phyloP scores from a whole-genome alignment of 2,329 filamentous ascomycete species.

The Rhytidhysteron rufulum region DNA sequence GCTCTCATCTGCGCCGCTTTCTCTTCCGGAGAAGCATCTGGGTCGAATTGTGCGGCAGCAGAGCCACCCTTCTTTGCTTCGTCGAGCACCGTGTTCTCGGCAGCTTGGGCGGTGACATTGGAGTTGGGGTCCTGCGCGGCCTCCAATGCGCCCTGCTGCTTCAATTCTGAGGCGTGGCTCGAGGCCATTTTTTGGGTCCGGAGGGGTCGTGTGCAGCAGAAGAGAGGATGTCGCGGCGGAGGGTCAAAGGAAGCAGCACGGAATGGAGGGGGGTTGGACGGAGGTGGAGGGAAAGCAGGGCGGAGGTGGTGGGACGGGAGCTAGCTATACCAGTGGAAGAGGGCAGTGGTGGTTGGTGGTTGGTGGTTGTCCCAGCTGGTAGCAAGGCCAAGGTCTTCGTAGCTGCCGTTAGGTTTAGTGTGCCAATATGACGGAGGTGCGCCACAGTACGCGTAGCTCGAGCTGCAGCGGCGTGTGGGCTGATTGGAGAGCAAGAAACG shows the following conservation, averaged over 20 bases:
- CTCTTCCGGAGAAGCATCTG: constrained; percentile 75
- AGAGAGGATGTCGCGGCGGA: not conserved
- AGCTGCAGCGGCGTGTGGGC: too few species aligned
- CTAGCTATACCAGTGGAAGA: too few species aligned
- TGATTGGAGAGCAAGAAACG: too few species aligned
- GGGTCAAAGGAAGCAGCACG: not conserved
- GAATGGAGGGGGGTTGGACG: not conserved
- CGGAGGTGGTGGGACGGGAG: constrained; percentile 1
- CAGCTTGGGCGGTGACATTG: constrained; percentile 63
- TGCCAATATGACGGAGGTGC: too few species aligned
- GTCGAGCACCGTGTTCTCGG: constrained; percentile 69
- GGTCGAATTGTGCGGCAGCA: constrained; percentile 80
- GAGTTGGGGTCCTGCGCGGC: constrained; percentile 70
- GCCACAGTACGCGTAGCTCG: too few species aligned
- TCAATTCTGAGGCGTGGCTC: constrained; percentile 59
- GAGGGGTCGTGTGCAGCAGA: not conserved
- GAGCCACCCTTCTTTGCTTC: constrained; percentile 77
- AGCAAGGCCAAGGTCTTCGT: too few species aligned
- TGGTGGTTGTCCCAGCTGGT: too few species aligned
- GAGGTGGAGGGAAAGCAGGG: constrained; percentile 1
- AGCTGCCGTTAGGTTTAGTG: too few species aligned
- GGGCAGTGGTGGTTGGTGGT: too few species aligned
- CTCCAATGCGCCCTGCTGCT: constrained; percentile 75
- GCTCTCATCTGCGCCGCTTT: constrained; percentile 77
- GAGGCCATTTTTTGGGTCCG: constrained; percentile 22